Base-by-base conservation (phyloP, 1,139 yeast species). In the Candida sp. region DNA sequence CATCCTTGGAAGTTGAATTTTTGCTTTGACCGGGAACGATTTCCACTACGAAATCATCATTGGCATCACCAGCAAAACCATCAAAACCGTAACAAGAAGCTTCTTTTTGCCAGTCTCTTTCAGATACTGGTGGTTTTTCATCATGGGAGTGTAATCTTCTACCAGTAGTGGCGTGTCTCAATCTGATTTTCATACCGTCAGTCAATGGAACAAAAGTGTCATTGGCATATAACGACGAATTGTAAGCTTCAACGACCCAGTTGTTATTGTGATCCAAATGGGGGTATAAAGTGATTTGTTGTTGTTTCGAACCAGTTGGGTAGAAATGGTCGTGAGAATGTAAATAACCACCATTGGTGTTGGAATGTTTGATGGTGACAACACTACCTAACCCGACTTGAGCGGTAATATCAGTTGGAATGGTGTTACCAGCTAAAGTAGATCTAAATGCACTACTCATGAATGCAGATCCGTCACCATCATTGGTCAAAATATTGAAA, bases 131-230 rank as follows among this genome's bases (percentile, higher is more conserved):
- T 22, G 98, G 91, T 61, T 95, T 85, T 61, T 88, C 87, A 63
- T 93, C 98, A 62, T 95, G 99, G 23, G 98, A 87, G 66, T 95
- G 99, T 59, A 95, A 78, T 70, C 99, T 82, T 61, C 93, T 82
- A 43, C 76, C 74, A 22, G 96, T 81, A 43, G 68, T 61, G 40
- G 72, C 61, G 66, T 95, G 99, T 56, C 69, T 71, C 58, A 95
- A 75, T 66, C 97, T 82, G 53, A 95, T 81, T 59, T 87, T 80
- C 54, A 84, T 82, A 45, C 96, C 96, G 58, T 90, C 83, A 27
- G 73, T 71, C 53, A 93, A 71, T 45, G 84, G 88, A 43, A 75
- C 77, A 55, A 88, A 73, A n/a, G 64, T 61, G 68, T 56, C 61
- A 43, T 82, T 77, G 22, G 79, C 78, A 36, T 71, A 74, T 21